phyloP scores from a whole-genome alignment of 257 asterid genomes.

The Capsicum baccatum region DNA sequence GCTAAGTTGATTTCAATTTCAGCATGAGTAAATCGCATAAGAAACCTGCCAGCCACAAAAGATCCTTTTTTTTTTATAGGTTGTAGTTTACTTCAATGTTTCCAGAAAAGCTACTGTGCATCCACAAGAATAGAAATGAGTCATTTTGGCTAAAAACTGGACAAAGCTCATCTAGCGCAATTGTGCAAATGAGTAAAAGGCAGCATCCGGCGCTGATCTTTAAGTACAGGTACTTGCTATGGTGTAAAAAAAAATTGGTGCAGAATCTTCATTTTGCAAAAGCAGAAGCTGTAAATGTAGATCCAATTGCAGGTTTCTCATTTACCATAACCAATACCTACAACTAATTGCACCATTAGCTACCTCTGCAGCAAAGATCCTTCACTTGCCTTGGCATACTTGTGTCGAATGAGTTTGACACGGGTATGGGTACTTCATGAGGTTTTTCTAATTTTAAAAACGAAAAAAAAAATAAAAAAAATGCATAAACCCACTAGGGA shows the following conservation, averaged over 20 bases:
- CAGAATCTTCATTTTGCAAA: neutral
- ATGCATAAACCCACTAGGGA: neutral
- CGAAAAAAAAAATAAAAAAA: too few species aligned
- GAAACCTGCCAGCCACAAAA: conserved; percentile 61
- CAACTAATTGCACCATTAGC: neutral
- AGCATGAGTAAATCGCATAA: conserved; percentile 71
- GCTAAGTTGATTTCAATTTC: conserved; percentile 83
- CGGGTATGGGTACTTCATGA: neutral
- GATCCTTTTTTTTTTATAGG: neutral
- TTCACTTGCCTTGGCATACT: neutral
- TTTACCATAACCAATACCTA: neutral
- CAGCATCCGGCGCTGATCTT: neutral
- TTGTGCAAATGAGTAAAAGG: neutral
- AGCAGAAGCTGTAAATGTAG: neutral
- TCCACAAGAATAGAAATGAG: neutral
- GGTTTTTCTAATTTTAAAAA: too few species aligned
- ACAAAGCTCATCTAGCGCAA: neutral
- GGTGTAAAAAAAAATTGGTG: neutral
- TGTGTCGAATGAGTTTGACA: neutral
- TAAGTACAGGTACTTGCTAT: neutral
- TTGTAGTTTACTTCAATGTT: neutral
- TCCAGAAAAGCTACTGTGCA: neutral
- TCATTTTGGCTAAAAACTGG: conserved; percentile 17
- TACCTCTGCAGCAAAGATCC: neutral
- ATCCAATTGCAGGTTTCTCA: conserved; percentile 2